These are phyloP conservation scores for Microdochium bolleyi DNA, from an alignment of 2,329 filamentous ascomycete species.

Conservation along the genomic window DNA sequence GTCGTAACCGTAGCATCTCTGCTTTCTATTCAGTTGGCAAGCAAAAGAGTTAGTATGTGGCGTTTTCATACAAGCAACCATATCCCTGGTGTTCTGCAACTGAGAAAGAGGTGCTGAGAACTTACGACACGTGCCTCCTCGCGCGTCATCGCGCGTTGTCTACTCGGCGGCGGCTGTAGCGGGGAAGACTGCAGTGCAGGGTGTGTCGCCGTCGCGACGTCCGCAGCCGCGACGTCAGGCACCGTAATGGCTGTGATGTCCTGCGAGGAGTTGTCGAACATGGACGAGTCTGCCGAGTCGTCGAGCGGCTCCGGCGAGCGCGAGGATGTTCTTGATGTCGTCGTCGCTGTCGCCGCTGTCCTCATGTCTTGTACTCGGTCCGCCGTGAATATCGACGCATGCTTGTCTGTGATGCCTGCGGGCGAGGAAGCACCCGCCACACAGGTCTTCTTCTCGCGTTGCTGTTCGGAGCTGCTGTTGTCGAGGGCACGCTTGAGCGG, in stretches of 20 bases:
- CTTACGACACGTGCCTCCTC: conserved; percentile 45
- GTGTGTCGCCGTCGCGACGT: not conserved
- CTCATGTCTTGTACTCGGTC: no score
- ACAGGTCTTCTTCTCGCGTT: not conserved
- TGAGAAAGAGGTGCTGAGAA: not conserved
- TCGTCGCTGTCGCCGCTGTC: not conserved
- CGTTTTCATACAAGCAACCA: no score
- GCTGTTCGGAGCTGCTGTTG: not conserved
- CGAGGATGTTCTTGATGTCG: conserved; percentile 1
- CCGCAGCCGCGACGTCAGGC: conserved; percentile 25
- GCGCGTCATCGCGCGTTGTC: conserved; percentile 30
- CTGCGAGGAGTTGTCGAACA: conserved; percentile 37
- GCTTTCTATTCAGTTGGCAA: conserved; percentile 39
- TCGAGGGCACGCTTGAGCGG: not conserved
- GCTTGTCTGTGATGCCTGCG: not conserved
- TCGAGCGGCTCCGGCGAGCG: conserved; percentile 10
- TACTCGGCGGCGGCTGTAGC: conserved; percentile 10
- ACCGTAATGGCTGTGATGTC: conserved; percentile 43
- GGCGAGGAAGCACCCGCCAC: not conserved
- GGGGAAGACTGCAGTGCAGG: conserved; percentile 5
- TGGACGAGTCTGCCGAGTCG: conserved; percentile 35
- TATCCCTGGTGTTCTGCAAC: no score
- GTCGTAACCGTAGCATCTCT: conserved; percentile 58
- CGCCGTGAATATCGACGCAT: no score
- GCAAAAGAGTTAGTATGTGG: no score